Base-by-base conservation (phyloP, 2,329 filamentous ascomycete genomes). In the Sclerotinia trifoliorum region DNA sequence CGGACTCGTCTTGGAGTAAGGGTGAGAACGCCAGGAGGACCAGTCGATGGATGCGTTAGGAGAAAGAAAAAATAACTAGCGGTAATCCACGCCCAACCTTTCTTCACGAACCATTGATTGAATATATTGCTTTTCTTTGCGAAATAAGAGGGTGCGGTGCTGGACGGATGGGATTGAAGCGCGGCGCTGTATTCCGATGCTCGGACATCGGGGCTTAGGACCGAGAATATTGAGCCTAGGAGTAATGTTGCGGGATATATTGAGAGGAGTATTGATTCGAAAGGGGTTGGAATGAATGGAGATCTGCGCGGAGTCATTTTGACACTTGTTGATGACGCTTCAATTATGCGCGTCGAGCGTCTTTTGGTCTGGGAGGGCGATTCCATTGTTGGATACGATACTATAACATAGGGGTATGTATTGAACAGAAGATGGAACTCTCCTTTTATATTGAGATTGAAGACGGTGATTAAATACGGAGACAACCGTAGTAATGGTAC, bases 81-180 rank as follows among this genome's bases (percentile, higher is more conserved):
- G 0, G 91, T 93, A 42, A 92, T 88, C 95, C 95, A 99, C 62
- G 89, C 86, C 95, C 95, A 99, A 70, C 94, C 94, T 66, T 91
- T 84, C 83, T 99, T 99, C 76, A 99, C 95, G 77, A 98, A 99
- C 75, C 93, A 86, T 58, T 91, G 80, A 78, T 99, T 99, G 85
- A 98, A 91, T 65, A 97, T 75, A 81, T 99, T 99, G 78, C 88
- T 85, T 80, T 99, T 99, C 74, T 90, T 90, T 58, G 95, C 94
- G 78, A 99, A 99, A 83, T 98, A 99, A 77, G 85, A 90, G 2
- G 91, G 91, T 63, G 90, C 86, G 5, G 83, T 78, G 79, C 82
- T 80, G 58, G 83, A 83, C 4, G 83, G 79, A 79, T 92, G 90
- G 17, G 90, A 85, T 76, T 93, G 90, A 32, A 84, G 79, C 52